Evolutionary conservation across 805 yeast genomes (phyloP).

Genomic region (Scheffersomyces lignosus): DNA sequence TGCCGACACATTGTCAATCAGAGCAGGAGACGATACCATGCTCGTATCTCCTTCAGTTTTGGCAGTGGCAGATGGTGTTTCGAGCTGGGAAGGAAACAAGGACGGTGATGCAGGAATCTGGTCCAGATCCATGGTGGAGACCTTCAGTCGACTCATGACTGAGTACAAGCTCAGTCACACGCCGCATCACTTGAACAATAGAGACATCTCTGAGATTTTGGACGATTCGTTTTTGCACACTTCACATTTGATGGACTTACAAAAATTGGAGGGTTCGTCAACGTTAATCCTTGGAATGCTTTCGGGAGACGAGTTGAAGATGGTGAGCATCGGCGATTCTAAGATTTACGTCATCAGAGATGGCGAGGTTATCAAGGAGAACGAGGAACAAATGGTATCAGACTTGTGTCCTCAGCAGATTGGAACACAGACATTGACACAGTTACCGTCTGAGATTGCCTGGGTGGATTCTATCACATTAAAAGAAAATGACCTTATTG

Average conservation of each 20-base stretch:
- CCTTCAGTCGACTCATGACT: constrained; percentile 45
- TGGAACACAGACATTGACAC: constrained; percentile 47
- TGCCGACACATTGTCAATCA: constrained; percentile 50
- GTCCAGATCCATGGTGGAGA: constrained; percentile 54
- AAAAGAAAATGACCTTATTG: constrained; percentile 41
- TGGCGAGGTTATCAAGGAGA: constrained; percentile 42
- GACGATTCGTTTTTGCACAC: constrained; percentile 51
- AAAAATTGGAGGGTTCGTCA: constrained; percentile 48
- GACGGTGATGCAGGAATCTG: constrained; percentile 45
- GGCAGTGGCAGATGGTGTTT: constrained; percentile 59
- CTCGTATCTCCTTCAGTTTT: constrained; percentile 50
- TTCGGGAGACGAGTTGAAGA: constrained; percentile 45
- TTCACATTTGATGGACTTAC: constrained; percentile 50
- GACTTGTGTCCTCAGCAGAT: constrained; percentile 54
- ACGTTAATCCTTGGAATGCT: constrained; percentile 50
- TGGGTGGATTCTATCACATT: constrained; percentile 44
- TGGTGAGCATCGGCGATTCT: constrained; percentile 55
- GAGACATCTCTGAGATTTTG: constrained; percentile 43
- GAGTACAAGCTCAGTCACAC: constrained; percentile 42
- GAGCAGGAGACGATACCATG: constrained; percentile 61
- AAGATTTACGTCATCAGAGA: constrained; percentile 48
- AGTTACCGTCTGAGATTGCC: constrained; percentile 49
- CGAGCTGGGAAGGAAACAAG: constrained; percentile 52
- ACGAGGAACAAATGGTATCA: constrained; percentile 47
- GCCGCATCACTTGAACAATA: constrained; percentile 37